Evolutionary conservation across 2,329 filamentous ascomycete species (phyloP), one percentile per base, ranked within the genome.

Genomic region (Hypoxylon sp.): DNA sequence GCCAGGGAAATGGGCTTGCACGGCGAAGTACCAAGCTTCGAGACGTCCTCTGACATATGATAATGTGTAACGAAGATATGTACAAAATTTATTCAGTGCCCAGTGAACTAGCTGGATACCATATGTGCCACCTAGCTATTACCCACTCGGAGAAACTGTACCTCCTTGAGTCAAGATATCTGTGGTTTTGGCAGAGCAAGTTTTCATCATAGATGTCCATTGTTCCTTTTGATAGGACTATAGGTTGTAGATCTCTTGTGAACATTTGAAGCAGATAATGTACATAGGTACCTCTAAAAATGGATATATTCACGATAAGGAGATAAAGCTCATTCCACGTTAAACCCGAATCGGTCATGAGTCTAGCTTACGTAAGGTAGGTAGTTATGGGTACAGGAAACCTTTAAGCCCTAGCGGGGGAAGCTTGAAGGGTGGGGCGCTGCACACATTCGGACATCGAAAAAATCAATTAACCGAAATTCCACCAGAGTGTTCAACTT

Each of bases 391-490:
- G 26, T 26, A 26, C 26, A 1, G 19, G 39, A 22, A 19, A n/a
- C n/a, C 4, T 17, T 22, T 19, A 71, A 72, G 63, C 70, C 70
- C 70, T 71, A 71, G 63, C 66, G 65, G 58, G 59, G 63, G 37
- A 48, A 31, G 31, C 11, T 39, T 47, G 24, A 9, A 51, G 42
- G 35, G 26, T 48, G 54, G 53, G 48, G 47, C 31, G 3, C 50
- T 57, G 53, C 68, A 63, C 68, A 69, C 65, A 72, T 63, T 71
- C 42, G 67, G 54, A 33, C 10, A 35, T 53, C 19, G 26, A 63
- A 67, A 71, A 71, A 72, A 72, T 64, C 26, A 67, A 73, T 74
- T 73, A 74, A 64, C 71, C 71, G 71, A 74, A 68, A 65, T 70
- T 73, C 63, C 31, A 63, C 59, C 67, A 48, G 42, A 52, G 44